A percentile compares a stretch with the other conserved stretches of the same genome.
phyloP scores from a whole-genome alignment of 495 filamentous ascomycete species.

The Tuber melanosporum region DNA sequence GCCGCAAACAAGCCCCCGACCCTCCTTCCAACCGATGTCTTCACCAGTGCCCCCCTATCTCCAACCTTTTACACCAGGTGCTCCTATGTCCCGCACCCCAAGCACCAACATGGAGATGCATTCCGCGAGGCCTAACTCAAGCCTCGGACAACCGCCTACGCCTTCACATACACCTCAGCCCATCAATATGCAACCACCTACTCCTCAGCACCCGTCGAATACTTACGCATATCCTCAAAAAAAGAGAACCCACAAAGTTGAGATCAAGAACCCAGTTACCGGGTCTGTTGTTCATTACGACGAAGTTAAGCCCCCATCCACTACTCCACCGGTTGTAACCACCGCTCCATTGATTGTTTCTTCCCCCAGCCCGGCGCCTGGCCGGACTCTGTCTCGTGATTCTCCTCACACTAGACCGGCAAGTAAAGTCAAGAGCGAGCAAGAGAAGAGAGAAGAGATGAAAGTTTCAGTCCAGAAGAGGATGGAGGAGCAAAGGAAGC shows the following conservation, averaged over 20 bases:
- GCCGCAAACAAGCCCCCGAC: constrained; percentile 33
- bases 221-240: not conserved
- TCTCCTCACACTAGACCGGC: constrained; percentile 52
- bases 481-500: constrained; percentile 47
- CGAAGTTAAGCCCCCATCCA: constrained; percentile 17
- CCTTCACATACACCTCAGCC: constrained; percentile 35
- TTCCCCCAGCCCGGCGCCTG: constrained; percentile 59
- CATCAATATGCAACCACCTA: constrained; percentile 21
- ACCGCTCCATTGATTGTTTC: constrained; percentile 58
- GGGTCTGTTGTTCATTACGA: constrained; percentile 1
- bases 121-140: constrained; percentile 32
- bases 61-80: constrained; percentile 7
- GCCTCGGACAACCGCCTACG: constrained; percentile 36
- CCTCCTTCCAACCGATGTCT: constrained; percentile 14
- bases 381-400: constrained; percentile 52
- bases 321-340: constrained; percentile 44
- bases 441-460: constrained; percentile 55
- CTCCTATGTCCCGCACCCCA: constrained; percentile 35
- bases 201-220: constrained; percentile 3
- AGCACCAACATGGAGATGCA: constrained; percentile 39
- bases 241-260: not conserved
- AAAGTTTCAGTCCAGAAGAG: constrained; percentile 44
- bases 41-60: constrained; percentile 7
- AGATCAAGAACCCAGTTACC: constrained; percentile 34
- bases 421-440: constrained; percentile 59